These are phyloP conservation scores for Zygosaccharomyces pseudobailii DNA, from an alignment of 1,139 yeast species.

Conservation along the genomic window DNA sequence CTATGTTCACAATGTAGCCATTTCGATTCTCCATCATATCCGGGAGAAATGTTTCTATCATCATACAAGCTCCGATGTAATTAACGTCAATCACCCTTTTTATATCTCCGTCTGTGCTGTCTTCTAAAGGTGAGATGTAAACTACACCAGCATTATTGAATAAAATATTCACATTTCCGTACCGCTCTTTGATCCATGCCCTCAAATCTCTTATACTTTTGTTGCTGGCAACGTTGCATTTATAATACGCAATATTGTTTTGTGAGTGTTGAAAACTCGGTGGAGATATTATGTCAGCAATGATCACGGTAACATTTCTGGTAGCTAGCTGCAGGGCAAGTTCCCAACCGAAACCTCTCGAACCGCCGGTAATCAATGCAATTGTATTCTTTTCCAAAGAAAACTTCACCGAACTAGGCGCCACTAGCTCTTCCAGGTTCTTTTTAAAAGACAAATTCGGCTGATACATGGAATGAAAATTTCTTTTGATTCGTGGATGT, in stretches of 20 bases:
- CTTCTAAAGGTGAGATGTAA: conserved; percentile 52
- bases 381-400: conserved; percentile 27
- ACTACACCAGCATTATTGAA: conserved; percentile 82
- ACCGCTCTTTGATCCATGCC: conserved; percentile 36
- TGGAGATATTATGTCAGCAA: conserved; percentile 56
- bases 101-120: conserved; percentile 53
- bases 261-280: conserved; percentile 28
- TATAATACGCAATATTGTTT: conserved; percentile 47
- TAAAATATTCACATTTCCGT: conserved; percentile 61
- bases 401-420: not conserved
- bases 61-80: conserved; percentile 61
- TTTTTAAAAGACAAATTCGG: not conserved
- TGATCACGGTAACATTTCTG: conserved; percentile 50
- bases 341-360: conserved; percentile 68
- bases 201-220: conserved; percentile 40
- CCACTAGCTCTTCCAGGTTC: not conserved
- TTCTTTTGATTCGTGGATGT: not conserved
- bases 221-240: conserved; percentile 64
- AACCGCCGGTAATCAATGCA: conserved; percentile 80
- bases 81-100: conserved; percentile 61
- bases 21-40: conserved; percentile 57
- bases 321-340: conserved; percentile 45
- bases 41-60: conserved; percentile 67
- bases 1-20: conserved; percentile 76
- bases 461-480: not conserved